Conservation (phyloP, 805 yeast genomes). For the Candida vartiovaarae region DNA sequence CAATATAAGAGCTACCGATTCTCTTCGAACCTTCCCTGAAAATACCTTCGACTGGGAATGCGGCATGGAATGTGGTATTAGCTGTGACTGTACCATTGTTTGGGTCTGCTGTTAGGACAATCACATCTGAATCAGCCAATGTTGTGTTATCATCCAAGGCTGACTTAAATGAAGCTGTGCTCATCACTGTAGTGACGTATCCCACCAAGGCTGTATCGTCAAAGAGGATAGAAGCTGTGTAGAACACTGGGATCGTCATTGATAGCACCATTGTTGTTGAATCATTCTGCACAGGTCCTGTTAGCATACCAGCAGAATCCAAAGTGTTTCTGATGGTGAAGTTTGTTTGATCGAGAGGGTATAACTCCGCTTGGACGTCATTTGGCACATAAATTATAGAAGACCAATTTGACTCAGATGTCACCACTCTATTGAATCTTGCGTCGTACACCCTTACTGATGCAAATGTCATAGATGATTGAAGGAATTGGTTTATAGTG, state of each 20-base stretch:
- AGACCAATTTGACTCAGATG: conserved; percentile 35
- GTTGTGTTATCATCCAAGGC: conserved; percentile 19
- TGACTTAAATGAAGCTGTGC: conserved; percentile 35
- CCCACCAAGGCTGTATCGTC: conserved; percentile 50
- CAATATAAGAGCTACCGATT: conserved; percentile 26
- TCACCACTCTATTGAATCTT: conserved; percentile 39
- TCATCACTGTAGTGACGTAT: conserved; percentile 53
- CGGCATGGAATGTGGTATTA: conserved; percentile 32
- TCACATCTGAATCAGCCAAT: conserved; percentile 3
- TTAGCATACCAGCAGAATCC: conserved; percentile 39
- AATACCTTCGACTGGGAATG: conserved; percentile 24
- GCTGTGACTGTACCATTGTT: conserved; percentile 17
- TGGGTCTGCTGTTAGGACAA: conserved; percentile 18
- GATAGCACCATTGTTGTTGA: conserved; percentile 49
- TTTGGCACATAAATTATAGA: conserved; percentile 27
- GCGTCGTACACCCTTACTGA: conserved; percentile 65
- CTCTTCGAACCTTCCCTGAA: conserved; percentile 17
- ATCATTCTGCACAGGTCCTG: conserved; percentile 57
- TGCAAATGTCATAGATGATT: conserved; percentile 55
- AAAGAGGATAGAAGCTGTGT: conserved; percentile 63
- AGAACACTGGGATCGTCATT: conserved; percentile 67
- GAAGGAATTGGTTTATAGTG: conserved; percentile 53
- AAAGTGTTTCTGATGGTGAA: conserved; percentile 38
- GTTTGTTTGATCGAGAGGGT: conserved; percentile 41
- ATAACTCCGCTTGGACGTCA: conserved; percentile 30